Evolutionary conservation across 225 moss, liverwort and hornwort genomes (phyloP), one percentile per base, ranked within the genome.

Genomic region (Climacium dendroides): DNA sequence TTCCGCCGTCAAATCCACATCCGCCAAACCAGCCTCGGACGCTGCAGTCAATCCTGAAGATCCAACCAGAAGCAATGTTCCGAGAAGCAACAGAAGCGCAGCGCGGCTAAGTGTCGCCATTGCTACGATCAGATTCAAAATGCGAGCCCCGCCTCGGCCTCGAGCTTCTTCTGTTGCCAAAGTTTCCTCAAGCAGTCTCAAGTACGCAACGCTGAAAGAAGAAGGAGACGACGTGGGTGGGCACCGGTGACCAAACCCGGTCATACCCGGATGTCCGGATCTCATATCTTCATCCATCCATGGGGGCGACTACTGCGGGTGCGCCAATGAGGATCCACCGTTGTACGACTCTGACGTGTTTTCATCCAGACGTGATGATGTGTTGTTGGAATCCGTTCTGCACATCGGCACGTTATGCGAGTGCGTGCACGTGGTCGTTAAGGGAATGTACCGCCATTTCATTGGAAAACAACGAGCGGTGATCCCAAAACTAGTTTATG

Each of bases 81-180:
- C 90, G 60, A 92, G 74, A 52, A 90, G 29, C 74, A 87, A 28
- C 63, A 92, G 69, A 30, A 90, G 70, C 87, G 87, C 84, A 64
- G 86, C 64, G n/a, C 86, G 76, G 63, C 84, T 76, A 35, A 85
- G 48, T 37, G 30, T 76, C 90, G 74, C 90, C 92, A 92, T 92
- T 7, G 87, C 71, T 72, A 48, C 83, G 59, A 78, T 74, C 89
- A 19, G 66, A 79, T 82, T 72, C 87, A 37, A 39, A 73, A 80
- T 60, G 67, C 54, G 39, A 81, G 62, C 32, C 63, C 54, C 45
- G 48, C 9, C 14, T 23, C 24, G 54, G 70, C 53, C 76, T 19
- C 30, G 34, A 84, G 66, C 88, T 79, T 18, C 78, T 84, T 29
- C 20, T 39, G 60, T 34, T 43, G 50, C 61, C 15, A 70, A 78